Percentiles rank a stretch among this genome's conserved stretches.
Evolutionary conservation across 1,139 yeast genomes (phyloP).

Genomic region (Scheffersomyces illinoinensis): DNA sequence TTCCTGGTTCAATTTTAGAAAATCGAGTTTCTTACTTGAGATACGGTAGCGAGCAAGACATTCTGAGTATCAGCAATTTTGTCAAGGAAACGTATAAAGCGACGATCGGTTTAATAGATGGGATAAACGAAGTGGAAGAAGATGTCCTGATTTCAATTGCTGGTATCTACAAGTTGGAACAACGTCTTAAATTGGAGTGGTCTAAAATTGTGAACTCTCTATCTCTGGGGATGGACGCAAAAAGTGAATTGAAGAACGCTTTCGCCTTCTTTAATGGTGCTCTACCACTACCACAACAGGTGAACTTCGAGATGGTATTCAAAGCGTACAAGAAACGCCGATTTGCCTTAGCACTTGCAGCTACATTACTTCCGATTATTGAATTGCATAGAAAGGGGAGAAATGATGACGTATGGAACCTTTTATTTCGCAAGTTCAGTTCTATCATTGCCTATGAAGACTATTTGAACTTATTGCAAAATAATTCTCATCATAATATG

Average conservation of each 20-base stretch:
- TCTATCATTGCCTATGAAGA: slow-evolving; percentile 12
- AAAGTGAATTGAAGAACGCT: background rate
- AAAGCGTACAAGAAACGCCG: background rate
- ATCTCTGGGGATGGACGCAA: background rate
- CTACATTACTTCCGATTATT: background rate
- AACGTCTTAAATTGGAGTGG: background rate
- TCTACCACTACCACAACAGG: background rate
- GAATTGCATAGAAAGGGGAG: background rate
- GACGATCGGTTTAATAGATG: background rate
- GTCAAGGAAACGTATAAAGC: background rate
- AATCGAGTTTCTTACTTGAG: background rate
- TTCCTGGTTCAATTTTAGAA: background rate
- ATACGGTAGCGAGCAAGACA: background rate
- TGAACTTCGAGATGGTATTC: background rate
- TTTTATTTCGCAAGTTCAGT: slow-evolving; percentile 8
- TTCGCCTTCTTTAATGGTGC: too few species aligned
- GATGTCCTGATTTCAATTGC: background rate
- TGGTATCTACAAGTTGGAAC: background rate
- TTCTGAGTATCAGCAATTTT: background rate
- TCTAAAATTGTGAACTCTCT: background rate
- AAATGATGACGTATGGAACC: slow-evolving; percentile 8
- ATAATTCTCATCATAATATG: background rate
- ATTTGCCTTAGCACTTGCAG: background rate
- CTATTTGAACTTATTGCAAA: slow-evolving; percentile 5
- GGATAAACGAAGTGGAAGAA: background rate